phyloP scores from a whole-genome alignment of 805 yeast species.

The Myxozyma sirexii region DNA sequence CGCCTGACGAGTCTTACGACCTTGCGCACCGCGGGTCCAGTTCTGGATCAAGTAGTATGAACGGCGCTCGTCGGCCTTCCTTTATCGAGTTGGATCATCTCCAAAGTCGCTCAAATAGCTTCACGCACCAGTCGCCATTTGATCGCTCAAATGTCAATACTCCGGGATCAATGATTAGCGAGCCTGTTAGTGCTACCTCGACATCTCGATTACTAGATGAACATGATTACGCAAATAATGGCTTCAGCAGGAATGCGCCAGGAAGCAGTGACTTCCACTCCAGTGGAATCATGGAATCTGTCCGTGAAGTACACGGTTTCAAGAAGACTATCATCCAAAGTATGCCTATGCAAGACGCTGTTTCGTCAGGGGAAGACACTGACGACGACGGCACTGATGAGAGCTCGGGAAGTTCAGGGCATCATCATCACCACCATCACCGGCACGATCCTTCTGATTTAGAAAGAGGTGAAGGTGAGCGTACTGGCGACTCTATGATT shows the following conservation, averaged over 20 bases:
- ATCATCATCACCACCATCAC: neutral
- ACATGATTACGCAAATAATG: neutral
- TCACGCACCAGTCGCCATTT: neutral
- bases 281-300: conserved; percentile 76
- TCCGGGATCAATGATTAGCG: conserved; percentile 20
- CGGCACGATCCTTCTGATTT: conserved; percentile 4
- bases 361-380: conserved; percentile 6
- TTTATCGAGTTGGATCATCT: conserved; percentile 28
- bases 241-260: neutral
- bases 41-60: neutral
- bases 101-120: conserved; percentile 3
- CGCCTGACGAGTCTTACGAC: neutral
- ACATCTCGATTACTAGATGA: conserved; percentile 17
- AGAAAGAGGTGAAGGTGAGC: conserved; percentile 5
- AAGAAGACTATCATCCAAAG: conserved; percentile 78
- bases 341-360: conserved; percentile 21
- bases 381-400: conserved; percentile 9
- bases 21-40: neutral
- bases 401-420: conserved; percentile 2
- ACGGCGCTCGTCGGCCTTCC: conserved; percentile 17
- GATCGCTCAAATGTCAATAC: conserved; percentile 1
- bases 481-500: neutral
- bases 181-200: conserved; percentile 17
- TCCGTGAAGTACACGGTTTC: conserved; percentile 81
- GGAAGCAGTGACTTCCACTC: conserved; percentile 40